Percentiles rank a stretch among this genome's conserved stretches.
Conservation (phyloP, 2,329 filamentous ascomycete genomes). For the Diaporthe citrichinensis region DNA sequence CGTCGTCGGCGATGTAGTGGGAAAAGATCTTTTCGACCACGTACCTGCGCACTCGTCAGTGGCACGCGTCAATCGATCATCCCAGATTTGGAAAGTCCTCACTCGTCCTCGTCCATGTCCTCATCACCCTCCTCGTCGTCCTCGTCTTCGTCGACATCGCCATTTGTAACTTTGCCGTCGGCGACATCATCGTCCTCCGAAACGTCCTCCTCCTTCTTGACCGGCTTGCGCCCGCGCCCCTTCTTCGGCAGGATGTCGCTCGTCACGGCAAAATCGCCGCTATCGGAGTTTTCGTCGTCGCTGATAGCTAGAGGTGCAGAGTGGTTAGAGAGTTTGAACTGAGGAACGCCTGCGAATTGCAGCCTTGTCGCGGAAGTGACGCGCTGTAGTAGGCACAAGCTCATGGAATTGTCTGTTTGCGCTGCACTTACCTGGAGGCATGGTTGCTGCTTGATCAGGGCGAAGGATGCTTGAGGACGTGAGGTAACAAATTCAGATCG, state of each 20-base stretch:
- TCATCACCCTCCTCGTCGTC: constrained; percentile 46
- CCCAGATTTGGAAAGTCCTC: constrained; percentile 42
- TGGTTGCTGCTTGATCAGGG: background rate
- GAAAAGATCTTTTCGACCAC: constrained; percentile 81
- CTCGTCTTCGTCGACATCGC: constrained; percentile 42
- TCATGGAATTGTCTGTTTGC: background rate
- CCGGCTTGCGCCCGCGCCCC: constrained; percentile 33
- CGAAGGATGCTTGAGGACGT: background rate
- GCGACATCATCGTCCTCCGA: constrained; percentile 44
- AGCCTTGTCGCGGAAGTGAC: constrained; percentile 20
- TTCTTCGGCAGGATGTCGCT: constrained; percentile 43
- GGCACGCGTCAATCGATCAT: constrained; percentile 44
- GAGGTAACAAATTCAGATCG: no score
- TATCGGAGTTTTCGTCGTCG: constrained; percentile 58
- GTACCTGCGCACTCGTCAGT: constrained; percentile 64
- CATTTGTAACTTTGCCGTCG: constrained; percentile 18
- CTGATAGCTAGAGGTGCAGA: constrained; percentile 53
- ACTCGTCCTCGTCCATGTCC: constrained; percentile 49
- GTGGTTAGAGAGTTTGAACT: background rate
- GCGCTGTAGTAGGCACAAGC: constrained; percentile 19
- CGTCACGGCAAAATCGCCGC: constrained; percentile 45
- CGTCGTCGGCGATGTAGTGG: constrained; percentile 73
- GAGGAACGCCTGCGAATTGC: background rate
- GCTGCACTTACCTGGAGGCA: constrained; percentile 39
- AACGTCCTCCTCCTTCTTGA: constrained; percentile 43